Base-by-base conservation (phyloP, 2,329 filamentous ascomycete genomes). In the Xylariaceae sp. region DNA sequence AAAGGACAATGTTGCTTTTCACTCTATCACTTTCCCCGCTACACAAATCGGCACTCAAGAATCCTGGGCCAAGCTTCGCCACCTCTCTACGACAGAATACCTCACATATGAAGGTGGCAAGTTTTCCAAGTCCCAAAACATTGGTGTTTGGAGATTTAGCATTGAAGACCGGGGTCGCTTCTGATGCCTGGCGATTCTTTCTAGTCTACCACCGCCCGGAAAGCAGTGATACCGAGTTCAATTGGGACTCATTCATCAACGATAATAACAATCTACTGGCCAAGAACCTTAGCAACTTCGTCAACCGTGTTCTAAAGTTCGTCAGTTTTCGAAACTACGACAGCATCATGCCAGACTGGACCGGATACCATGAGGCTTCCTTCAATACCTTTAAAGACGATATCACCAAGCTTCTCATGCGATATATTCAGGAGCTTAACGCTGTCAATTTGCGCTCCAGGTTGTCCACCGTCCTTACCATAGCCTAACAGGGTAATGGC, bases 61-160 rank as follows among this genome's bases (percentile, higher is more conserved):
- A 21, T 13, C 26, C 11, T 57, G 50, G 50, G 54, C 55, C 29
- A 57, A 47, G 45, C 55, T 54, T 40, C 50, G 48, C 41, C 41
- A 57, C 35, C 55, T 57, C 26, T 57, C 54, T n/a, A 49, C 55
- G 8, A 55, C 55, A 15, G 50, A 58, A 30, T 58, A 58, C 21
- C 42, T 58, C 11, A 58, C 55, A 18, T 55, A 58, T 30, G 52
- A 55, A 46, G 47, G 46, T 35, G 43, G 52, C 13, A 59, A 59
- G 45, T 53, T 56, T 41, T 55, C 53, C 35, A 59, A 59, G 37
- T 53, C 53, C 23, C 45, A 42, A 37, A 35, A 30, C 27, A 37
- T 55, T 24, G 47, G 55, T 58, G 13, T 58, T 58, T 37, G 47
- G 51, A 36, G 46, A 55, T 35, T 58, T 51, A 27, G 55, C 51